Conservation (phyloP, 1,284 basidiomycete species). For the Naganishia albida region DNA sequence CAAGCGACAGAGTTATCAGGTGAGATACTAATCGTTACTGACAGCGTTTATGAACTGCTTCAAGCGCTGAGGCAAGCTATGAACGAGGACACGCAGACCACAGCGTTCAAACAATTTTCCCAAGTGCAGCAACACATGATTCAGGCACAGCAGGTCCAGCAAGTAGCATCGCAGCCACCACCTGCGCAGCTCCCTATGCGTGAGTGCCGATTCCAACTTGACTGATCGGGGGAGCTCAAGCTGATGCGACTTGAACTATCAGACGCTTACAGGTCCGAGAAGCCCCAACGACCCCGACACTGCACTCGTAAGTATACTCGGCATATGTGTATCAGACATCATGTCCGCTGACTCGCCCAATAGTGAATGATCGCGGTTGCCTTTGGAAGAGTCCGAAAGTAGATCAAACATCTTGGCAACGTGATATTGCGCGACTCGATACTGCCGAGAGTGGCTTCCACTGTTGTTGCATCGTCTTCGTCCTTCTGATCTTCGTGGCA, state of each 20-base stretch:
- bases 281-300: background rate
- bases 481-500: conserved; percentile 15
- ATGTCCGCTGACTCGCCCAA: background rate
- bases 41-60: conserved; percentile 10
- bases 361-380: conserved; percentile 22
- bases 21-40: background rate
- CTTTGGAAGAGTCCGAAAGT: conserved; percentile 16
- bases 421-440: conserved; percentile 16
- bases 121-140: conserved; percentile 1
- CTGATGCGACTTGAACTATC: background rate
- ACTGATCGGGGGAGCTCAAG: background rate
- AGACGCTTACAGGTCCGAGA: background rate
- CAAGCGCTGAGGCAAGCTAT: conserved; percentile 14
- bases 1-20: background rate
- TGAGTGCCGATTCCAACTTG: background rate
- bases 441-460: conserved; percentile 18
- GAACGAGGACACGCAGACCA: conserved; percentile 21
- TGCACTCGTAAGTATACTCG: conserved; percentile 1
- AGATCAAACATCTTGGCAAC: conserved; percentile 6
- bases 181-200: background rate
- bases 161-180: no score
- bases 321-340: background rate
- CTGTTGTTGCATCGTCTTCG: conserved; percentile 27
- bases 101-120: conserved; percentile 20
- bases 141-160: conserved; percentile 4